phyloP scores from a whole-genome alignment of 352 stramenopile genomes.

The Phytophthora macrochlamydospora region DNA sequence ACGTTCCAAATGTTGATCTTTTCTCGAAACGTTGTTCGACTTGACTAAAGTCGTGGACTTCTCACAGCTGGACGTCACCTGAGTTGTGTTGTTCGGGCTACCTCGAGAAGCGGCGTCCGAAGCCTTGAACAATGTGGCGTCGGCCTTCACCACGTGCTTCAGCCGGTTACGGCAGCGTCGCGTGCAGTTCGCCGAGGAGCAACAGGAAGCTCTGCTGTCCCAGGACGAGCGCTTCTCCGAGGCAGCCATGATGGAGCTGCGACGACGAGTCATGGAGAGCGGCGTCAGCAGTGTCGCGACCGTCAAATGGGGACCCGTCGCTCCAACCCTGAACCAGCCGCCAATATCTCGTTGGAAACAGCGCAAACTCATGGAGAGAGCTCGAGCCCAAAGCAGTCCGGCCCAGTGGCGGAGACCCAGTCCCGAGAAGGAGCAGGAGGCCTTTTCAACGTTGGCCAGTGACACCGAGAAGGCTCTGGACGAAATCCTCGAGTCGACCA shows the following conservation, averaged over 20 bases:
- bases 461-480: conserved; percentile 61
- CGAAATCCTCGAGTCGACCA: conserved; percentile 43
- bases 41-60: too few species aligned
- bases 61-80: too few species aligned
- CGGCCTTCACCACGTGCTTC: conserved; percentile 51
- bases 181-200: conserved; percentile 73
- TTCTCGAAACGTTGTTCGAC: too few species aligned
- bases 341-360: conserved; percentile 46
- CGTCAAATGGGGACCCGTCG: conserved; percentile 24
- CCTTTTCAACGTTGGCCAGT: conserved; percentile 38
- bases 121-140: conserved; percentile 20
- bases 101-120: conserved; percentile 45
- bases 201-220: conserved; percentile 69
- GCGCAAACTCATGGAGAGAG: conserved; percentile 40
- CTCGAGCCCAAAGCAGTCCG: conserved; percentile 19
- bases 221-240: conserved; percentile 53
- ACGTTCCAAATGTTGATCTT: too few species aligned
- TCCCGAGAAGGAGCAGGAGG: conserved; percentile 26
- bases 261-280: conserved; percentile 64
- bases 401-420: conserved; percentile 18
- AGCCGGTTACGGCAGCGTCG: conserved; percentile 44
- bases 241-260: conserved; percentile 71
- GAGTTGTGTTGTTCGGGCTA: conserved; percentile 23
- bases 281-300: conserved; percentile 17
- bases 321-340: conserved; percentile 23